Conservation (phyloP, 768 basidiomycete species). For the Serpula lacrymans region DNA sequence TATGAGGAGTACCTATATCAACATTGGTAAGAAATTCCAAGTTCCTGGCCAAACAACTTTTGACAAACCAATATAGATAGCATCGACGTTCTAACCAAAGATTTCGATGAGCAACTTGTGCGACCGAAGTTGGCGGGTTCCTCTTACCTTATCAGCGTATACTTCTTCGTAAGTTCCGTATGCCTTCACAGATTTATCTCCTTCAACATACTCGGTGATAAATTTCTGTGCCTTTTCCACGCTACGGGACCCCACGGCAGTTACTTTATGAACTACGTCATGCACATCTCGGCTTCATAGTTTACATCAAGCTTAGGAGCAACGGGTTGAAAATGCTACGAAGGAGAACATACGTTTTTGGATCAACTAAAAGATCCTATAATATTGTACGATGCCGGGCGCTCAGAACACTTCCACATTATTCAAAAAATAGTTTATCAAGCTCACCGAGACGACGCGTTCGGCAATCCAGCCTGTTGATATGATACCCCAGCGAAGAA, state of each 20-base stretch:
- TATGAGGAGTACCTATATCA: constrained; percentile 45
- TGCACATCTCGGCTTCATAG: constrained; percentile 28
- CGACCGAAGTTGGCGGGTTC: not conserved
- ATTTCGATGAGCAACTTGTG: not conserved
- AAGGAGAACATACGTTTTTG: constrained; percentile 34
- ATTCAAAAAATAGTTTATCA: not conserved
- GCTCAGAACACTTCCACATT: too few species aligned
- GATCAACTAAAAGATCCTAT: constrained; percentile 47
- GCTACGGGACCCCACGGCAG: constrained; percentile 48
- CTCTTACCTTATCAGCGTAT: constrained; percentile 37
- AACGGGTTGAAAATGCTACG: not conserved
- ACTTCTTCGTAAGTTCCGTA: constrained; percentile 46
- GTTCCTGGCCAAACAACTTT: too few species aligned
- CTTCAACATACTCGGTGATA: constrained; percentile 31
- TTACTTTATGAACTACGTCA: constrained; percentile 36
- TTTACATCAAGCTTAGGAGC: not conserved
- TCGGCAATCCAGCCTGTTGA: constrained; percentile 47
- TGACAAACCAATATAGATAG: constrained; percentile 44
- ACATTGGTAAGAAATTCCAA: not conserved
- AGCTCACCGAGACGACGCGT: constrained; percentile 40
- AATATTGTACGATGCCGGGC: too few species aligned
- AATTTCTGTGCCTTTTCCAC: constrained; percentile 44
- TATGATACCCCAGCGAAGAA: constrained; percentile 49
- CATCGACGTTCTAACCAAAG: constrained; percentile 40
- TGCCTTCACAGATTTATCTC: constrained; percentile 32